These are phyloP conservation scores for Rhododendron vialii DNA, from an alignment of 148 eudicot species.

Conservation along the genomic window DNA sequence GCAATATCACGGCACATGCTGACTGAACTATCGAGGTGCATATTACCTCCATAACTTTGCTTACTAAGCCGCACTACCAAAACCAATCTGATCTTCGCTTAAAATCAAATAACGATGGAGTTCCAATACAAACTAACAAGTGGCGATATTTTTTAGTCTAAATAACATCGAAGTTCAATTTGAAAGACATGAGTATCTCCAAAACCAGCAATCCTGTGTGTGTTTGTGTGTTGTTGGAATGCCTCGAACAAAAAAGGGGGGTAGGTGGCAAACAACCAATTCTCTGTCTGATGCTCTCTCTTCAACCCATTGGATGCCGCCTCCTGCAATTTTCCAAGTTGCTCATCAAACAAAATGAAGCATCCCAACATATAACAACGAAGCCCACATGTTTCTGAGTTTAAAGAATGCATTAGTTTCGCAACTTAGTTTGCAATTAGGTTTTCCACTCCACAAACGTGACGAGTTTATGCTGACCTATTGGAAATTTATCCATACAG, in stretches of 20 bases:
- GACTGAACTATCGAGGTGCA: background rate
- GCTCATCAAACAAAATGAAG: background rate
- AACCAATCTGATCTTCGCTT: conserved; percentile 3
- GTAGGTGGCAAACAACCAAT: conserved; percentile 21
- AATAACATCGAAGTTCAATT: background rate
- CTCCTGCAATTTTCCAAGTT: conserved; percentile 51
- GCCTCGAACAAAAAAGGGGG: conserved; percentile 33
- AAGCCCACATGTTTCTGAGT: background rate
- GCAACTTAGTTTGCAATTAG: background rate
- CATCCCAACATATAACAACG: background rate
- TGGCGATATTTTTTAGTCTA: background rate
- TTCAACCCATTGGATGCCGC: conserved; percentile 62
- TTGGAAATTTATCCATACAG: background rate
- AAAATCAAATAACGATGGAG: conserved; percentile 3
- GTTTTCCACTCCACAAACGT: background rate
- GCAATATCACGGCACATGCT: background rate
- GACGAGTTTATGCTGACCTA: background rate
- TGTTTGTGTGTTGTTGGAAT: conserved; percentile 10
- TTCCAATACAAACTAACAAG: conserved; percentile 6
- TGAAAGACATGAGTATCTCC: conserved; percentile 15
- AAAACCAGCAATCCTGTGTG: conserved; percentile 24
- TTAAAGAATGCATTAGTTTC: background rate
- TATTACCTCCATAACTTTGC: conserved; percentile 4
- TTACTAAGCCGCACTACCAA: background rate
- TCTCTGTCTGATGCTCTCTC: conserved; percentile 14